Percentiles rank a stretch among this genome's conserved stretches.
Evolutionary conservation across 2,329 filamentous ascomycete species (phyloP).

Genomic region (Diaporthe batatas): DNA sequence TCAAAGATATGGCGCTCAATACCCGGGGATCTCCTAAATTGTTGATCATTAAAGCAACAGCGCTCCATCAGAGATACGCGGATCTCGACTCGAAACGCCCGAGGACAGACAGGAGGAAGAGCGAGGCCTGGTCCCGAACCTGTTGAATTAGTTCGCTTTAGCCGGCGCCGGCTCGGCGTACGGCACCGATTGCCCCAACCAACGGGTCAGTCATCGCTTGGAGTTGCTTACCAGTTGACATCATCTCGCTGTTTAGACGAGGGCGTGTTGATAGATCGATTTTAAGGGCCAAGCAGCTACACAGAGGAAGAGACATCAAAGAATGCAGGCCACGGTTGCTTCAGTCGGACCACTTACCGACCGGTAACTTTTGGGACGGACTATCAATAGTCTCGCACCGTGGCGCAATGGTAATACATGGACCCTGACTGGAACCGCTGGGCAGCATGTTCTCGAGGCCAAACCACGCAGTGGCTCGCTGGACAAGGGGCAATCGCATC

Average conservation of each 20-base stretch:
- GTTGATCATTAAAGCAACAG: not conserved
- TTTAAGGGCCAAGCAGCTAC: not conserved
- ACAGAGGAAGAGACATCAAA: not conserved
- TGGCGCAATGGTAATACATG: not conserved
- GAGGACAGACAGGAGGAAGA: not conserved
- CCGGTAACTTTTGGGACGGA: not conserved
- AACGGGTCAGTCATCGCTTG: not conserved
- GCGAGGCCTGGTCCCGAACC: not conserved
- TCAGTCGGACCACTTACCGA: not conserved
- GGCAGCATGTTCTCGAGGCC: not conserved
- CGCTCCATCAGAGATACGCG: not conserved
- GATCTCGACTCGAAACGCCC: not conserved
- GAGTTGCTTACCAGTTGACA: slow-evolving; percentile 3
- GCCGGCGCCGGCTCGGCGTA: not conserved
- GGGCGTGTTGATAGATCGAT: not conserved
- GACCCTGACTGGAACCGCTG: not conserved
- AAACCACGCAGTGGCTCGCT: not conserved
- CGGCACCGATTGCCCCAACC: slow-evolving; percentile 7
- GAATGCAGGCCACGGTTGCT: not conserved
- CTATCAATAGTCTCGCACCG: not conserved
- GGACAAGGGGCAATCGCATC: not conserved
- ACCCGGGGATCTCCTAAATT: not conserved
- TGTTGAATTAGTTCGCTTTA: not conserved
- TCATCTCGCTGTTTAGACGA: slow-evolving; percentile 5
- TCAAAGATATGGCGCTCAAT: slow-evolving; percentile 2